Conservation (phyloP, 2,329 filamentous ascomycete species). For the Colletotrichum sp. region DNA sequence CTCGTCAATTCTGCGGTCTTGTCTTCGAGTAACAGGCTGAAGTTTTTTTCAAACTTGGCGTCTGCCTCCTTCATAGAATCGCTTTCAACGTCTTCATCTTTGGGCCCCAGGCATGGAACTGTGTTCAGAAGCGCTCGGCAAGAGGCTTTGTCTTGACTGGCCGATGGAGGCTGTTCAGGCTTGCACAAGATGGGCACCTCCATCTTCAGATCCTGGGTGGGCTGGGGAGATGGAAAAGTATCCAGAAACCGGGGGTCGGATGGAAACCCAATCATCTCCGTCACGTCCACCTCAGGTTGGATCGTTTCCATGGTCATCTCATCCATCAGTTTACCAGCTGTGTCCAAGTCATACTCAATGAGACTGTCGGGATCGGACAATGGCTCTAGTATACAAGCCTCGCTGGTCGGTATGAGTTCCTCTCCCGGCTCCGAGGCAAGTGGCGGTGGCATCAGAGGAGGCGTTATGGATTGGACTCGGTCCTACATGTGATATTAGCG, state of each 20-base stretch:
- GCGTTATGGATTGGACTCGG: neutral
- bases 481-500: constrained; percentile 6
- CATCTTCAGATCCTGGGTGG: neutral
- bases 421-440: neutral
- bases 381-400: constrained; percentile 28
- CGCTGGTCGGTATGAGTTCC: constrained; percentile 24
- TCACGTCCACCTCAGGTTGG: neutral
- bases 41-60: constrained; percentile 26
- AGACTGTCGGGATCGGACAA: constrained; percentile 35
- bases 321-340: constrained; percentile 1
- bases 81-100: neutral
- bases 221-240: neutral
- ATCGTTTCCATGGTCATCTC: neutral
- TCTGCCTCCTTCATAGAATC: neutral
- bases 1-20: constrained; percentile 8
- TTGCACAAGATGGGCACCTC: neutral
- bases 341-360: neutral
- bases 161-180: neutral
- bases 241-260: neutral
- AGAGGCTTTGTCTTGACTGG: neutral
- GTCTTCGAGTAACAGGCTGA: constrained; percentile 25
- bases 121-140: neutral
- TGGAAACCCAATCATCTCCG: neutral
- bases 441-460: neutral
- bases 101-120: neutral